phyloP scores from a whole-genome alignment of 176 grass and related monocot genomes.

The Aegilops umbellulata region DNA sequence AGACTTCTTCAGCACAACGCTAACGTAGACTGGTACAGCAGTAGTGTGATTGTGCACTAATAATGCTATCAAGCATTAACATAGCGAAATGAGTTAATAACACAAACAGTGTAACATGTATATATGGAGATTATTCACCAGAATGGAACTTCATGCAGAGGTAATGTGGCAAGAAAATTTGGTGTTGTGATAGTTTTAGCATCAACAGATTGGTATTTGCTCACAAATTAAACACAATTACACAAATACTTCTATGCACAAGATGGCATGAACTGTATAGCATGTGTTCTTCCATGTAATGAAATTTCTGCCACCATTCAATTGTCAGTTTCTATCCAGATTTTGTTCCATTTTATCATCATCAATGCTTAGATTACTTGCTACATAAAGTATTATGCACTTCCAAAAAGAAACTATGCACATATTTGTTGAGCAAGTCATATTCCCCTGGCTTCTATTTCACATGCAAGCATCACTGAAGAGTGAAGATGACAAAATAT shows the following conservation, averaged over 20 bases:
- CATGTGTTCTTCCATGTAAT: background rate
- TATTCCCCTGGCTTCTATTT: conserved; percentile 4
- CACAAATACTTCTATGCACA: background rate
- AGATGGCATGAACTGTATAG: background rate
- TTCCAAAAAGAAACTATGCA: conserved; percentile 1
- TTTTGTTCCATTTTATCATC: conserved; percentile 1
- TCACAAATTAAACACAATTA: background rate
- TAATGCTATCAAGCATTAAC: background rate
- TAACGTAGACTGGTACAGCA: background rate
- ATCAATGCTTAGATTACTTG: background rate
- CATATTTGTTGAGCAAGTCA: background rate
- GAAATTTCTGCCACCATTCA: background rate
- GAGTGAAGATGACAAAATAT: conserved; percentile 9
- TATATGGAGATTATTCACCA: conserved; percentile 27
- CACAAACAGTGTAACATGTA: conserved; percentile 9
- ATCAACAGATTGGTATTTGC: conserved; percentile 5
- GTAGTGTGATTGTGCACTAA: background rate
- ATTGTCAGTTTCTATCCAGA: conserved; percentile 17
- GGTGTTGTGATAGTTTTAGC: conserved; percentile 1
- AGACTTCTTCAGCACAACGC: background rate
- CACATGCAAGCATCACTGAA: background rate
- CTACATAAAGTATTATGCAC: background rate
- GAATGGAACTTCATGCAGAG: background rate
- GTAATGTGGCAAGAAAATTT: conserved; percentile 12
- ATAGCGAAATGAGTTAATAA: background rate